Evolutionary conservation across 192 early-diverging fungal species (phyloP).

Genomic region (Linnemannia elongata): DNA sequence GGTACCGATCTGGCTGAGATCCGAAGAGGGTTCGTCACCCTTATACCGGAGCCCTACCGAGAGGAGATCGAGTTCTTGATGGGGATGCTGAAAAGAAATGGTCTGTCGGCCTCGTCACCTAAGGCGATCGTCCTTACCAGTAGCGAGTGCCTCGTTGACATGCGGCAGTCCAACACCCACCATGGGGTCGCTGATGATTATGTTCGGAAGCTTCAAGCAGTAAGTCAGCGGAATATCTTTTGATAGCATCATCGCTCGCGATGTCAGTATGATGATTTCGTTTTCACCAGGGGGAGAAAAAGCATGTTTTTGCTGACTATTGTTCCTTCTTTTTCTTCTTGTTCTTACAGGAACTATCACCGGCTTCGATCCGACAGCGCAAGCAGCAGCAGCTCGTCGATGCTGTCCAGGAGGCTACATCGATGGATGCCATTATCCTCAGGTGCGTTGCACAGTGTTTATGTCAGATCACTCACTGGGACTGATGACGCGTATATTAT

Average conservation of each 20-base stretch:
- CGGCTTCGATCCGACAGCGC: neutral
- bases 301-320: neutral
- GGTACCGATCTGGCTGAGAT: neutral
- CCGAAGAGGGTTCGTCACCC: neutral
- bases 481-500: no score
- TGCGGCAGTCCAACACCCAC: neutral
- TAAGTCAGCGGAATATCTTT: neutral
- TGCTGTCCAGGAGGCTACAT: neutral
- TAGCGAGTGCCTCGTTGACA: neutral
- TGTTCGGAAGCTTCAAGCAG: neutral
- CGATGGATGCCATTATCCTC: conserved; percentile 10
- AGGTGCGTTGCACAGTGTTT: neutral
- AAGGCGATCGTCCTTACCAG: neutral
- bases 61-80: neutral
- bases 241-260: neutral
- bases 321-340: neutral
- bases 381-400: neutral
- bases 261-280: neutral
- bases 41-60: neutral
- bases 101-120: neutral
- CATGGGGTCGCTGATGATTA: neutral
- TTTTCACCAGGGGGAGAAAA: neutral
- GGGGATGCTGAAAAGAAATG: neutral
- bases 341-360: neutral
- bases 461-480: neutral